Evolutionary conservation across 495 filamentous ascomycete genomes (phyloP).

Genomic region (Penicillium coffeae): DNA sequence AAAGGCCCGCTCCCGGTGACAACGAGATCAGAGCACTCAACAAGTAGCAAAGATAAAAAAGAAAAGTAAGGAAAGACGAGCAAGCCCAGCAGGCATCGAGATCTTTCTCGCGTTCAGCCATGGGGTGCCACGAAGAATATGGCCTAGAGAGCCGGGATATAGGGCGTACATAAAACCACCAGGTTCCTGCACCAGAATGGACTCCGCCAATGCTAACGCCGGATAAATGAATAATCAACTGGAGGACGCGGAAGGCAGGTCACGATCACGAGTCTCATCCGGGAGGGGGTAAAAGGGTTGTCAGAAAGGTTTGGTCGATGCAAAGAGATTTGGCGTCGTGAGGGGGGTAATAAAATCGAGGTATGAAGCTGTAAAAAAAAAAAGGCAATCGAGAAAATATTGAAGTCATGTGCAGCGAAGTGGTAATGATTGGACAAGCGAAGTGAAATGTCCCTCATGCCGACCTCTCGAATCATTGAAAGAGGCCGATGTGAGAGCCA

Average conservation of each 20-base stretch:
- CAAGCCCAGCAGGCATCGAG: constrained; percentile 6
- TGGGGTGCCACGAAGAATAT: no score
- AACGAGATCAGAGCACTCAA: constrained; percentile 3
- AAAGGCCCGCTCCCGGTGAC: constrained; percentile 15
- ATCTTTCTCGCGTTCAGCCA: no score
- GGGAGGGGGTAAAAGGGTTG: constrained; percentile 14
- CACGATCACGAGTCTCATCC: constrained; percentile 26
- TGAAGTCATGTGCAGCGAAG: constrained; percentile 41
- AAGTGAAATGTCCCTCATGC: constrained; percentile 19
- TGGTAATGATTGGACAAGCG: constrained; percentile 12
- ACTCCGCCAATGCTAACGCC: constrained; percentile 34
- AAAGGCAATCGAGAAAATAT: constrained; percentile 11
- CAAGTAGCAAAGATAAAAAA: constrained; percentile 12
- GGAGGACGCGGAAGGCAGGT: constrained; percentile 22
- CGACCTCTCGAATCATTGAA: constrained; percentile 20
- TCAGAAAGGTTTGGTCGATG: constrained; percentile 9
- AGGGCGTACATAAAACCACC: constrained; percentile 20
- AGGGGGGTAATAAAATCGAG: constrained; percentile 14
- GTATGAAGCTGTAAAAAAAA: constrained; percentile 10
- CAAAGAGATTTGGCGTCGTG: constrained; percentile 23
- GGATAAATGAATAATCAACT: constrained; percentile 28
- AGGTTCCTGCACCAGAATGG: constrained; percentile 24
- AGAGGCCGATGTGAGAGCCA: constrained; percentile 5
- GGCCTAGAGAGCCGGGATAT: constrained; percentile 25
- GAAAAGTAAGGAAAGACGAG: constrained; percentile 12